These are phyloP conservation scores for Cryptosporidium meleagridis DNA, from an alignment of 169 alveolate species.

Conservation along the genomic window DNA sequence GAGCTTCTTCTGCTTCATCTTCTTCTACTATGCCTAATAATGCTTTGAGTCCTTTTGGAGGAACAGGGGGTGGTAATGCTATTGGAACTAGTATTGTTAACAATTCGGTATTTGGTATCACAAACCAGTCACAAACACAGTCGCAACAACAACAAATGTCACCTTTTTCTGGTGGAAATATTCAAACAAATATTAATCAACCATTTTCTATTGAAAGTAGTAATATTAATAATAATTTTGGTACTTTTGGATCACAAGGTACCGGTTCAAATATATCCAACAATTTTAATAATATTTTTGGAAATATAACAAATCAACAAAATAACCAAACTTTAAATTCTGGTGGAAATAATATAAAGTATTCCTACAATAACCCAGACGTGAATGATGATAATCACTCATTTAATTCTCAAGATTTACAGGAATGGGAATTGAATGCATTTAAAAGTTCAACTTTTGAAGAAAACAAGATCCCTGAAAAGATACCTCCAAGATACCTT, in stretches of 20 bases:
- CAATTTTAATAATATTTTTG: not conserved
- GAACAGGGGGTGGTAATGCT: not conserved
- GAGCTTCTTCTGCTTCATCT: not conserved
- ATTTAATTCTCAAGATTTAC: not conserved
- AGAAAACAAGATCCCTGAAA: slow-evolving; percentile 56
- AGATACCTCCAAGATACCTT: slow-evolving; percentile 51
- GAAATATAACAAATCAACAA: not conserved
- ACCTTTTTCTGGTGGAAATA: not conserved
- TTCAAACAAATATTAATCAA: not conserved
- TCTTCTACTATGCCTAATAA: not conserved
- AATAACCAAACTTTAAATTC: not conserved
- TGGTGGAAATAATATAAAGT: not conserved
- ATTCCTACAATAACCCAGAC: slow-evolving; percentile 25
- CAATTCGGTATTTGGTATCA: not conserved
- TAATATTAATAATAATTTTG: not conserved
- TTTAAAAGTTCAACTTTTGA: slow-evolving; percentile 22
- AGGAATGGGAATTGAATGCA: slow-evolving; percentile 49
- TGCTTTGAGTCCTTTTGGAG: not conserved
- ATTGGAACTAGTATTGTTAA: no score
- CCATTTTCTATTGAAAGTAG: not conserved
- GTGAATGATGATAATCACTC: not conserved
- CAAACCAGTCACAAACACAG: not conserved
- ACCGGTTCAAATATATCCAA: not conserved
- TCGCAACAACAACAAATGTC: no score
- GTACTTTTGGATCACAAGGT: not conserved